These are phyloP conservation scores for Conoideocrella luteorostrata DNA, from an alignment of 2,329 filamentous ascomycete genomes.

Conservation along the genomic window DNA sequence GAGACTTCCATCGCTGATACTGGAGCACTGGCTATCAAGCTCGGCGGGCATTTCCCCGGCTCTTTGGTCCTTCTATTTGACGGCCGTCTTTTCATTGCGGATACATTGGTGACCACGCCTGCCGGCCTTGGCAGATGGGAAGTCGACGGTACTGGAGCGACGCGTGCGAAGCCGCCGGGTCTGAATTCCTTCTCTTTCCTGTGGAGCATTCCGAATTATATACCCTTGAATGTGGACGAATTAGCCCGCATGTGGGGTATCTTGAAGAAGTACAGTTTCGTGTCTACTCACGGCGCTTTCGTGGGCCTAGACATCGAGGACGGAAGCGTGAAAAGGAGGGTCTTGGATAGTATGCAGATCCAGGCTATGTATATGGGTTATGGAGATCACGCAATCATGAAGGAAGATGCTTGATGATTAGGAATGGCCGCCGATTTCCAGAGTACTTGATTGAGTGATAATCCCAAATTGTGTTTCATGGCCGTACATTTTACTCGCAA, in stretches of 20 bases:
- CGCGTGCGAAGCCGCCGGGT: conserved; percentile 31
- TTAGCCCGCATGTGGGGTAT: conserved; percentile 65
- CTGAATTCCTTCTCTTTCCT: conserved; percentile 61
- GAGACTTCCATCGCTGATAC: conserved; percentile 35
- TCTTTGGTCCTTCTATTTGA: conserved; percentile 61
- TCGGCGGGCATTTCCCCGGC: conserved; percentile 75
- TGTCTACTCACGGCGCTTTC: conserved; percentile 63
- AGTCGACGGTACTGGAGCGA: conserved; percentile 29
- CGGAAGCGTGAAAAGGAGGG: conserved; percentile 51
- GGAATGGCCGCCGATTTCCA: no score
- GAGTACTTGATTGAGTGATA: no score
- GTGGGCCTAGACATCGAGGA: conserved; percentile 54
- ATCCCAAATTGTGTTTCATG: no score
- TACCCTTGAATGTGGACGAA: conserved; percentile 59
- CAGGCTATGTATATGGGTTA: conserved; percentile 51
- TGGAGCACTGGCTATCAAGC: conserved; percentile 57
- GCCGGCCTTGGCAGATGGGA: conserved; percentile 42
- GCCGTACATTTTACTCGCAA: no score
- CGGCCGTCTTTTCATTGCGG: conserved; percentile 62
- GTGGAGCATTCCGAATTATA: conserved; percentile 72
- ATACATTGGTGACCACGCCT: conserved; percentile 68
- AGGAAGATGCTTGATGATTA: no score
- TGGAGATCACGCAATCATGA: conserved; percentile 32
- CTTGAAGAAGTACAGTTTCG: conserved; percentile 55
- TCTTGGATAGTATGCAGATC: conserved; percentile 72